phyloP scores from a whole-genome alignment of 2,329 filamentous ascomycete genomes.

The Fusarium udum region DNA sequence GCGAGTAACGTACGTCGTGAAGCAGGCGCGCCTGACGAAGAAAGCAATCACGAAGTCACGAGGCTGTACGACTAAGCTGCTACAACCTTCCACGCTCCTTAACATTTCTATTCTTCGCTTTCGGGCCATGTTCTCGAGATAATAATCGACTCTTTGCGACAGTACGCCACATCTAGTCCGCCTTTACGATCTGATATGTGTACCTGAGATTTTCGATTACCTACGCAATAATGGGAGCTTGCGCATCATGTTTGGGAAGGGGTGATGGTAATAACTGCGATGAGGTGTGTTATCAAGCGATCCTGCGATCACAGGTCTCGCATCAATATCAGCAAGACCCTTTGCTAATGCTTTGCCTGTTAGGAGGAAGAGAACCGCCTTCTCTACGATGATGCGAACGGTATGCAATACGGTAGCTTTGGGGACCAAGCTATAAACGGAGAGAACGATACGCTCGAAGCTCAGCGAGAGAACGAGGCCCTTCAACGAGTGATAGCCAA shows the following conservation, averaged over 20 bases:
- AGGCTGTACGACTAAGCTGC: conserved; percentile 22
- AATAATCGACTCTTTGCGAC: not conserved
- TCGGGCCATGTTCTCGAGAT: conserved; percentile 7
- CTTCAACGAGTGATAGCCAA: conserved; percentile 70
- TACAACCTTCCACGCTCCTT: conserved; percentile 33
- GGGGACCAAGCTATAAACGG: conserved; percentile 63
- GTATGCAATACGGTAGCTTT: conserved; percentile 71
- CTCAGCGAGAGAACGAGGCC: conserved; percentile 71
- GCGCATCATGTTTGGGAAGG: conserved; percentile 67
- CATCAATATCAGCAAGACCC: not conserved
- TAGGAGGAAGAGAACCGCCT: conserved; percentile 67
- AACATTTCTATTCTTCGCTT: not conserved
- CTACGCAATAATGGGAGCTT: conserved; percentile 63
- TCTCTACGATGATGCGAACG: conserved; percentile 69
- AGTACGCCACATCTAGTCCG: not conserved
- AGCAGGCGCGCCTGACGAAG: conserved; percentile 35
- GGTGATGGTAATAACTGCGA: conserved; percentile 62
- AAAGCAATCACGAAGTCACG: conserved; percentile 33
- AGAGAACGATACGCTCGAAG: conserved; percentile 69
- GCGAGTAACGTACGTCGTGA: conserved; percentile 42
- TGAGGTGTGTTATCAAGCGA: conserved; percentile 56
- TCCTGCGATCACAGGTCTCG: not conserved
- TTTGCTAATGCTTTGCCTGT: conserved; percentile 15
- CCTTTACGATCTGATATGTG: conserved; percentile 35
- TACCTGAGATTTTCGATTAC: conserved; percentile 26